Evolutionary conservation across 2,329 filamentous ascomycete genomes (phyloP).

Genomic region (Fusarium sp.): DNA sequence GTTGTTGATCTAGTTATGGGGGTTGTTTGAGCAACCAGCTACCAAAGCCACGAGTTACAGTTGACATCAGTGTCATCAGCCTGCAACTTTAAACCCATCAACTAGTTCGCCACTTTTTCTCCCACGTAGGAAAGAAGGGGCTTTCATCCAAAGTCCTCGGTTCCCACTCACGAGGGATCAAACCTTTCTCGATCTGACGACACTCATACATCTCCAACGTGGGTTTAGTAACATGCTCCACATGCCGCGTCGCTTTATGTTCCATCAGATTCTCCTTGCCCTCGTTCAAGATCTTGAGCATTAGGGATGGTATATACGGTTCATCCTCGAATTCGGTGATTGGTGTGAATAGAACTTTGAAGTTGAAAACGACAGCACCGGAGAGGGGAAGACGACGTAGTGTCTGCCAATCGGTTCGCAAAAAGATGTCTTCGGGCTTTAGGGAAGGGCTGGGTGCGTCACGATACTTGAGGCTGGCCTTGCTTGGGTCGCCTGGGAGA

Average conservation of each 20-base stretch:
- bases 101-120: not conserved
- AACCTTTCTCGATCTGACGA: not conserved
- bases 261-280: not conserved
- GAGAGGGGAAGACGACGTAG: not conserved
- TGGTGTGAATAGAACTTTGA: not conserved
- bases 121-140: not conserved
- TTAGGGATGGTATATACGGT: not conserved
- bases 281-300: not conserved
- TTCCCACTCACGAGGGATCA: not conserved
- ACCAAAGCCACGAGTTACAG: not conserved
- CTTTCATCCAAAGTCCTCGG: not conserved
- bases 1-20: not conserved
- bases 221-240: not conserved
- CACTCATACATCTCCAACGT: not conserved
- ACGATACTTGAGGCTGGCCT: not conserved
- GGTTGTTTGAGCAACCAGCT: not conserved
- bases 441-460: not conserved
- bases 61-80: not conserved
- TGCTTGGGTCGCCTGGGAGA: not conserved
- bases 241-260: not conserved
- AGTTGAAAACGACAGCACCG: not conserved
- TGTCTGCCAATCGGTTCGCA: not conserved
- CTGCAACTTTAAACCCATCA: not conserved
- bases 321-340: not conserved
- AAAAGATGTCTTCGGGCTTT: not conserved